Evolutionary conservation across 306 rosid species (phyloP).

Genomic region (Cercis canadensis): DNA sequence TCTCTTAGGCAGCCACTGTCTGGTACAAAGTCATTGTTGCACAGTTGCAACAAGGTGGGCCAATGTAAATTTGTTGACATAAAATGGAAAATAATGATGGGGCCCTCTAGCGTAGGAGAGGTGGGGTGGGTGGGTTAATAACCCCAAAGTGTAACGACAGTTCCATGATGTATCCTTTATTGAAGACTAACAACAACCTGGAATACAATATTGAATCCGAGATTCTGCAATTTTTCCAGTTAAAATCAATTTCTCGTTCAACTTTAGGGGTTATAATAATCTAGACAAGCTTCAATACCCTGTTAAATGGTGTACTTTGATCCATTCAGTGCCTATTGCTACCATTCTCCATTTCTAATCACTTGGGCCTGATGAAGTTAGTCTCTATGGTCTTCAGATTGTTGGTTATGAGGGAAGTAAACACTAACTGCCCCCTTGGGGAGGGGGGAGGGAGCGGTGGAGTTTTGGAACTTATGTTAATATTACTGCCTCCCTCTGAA

Average conservation of each 20-base stretch:
- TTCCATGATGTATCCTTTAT: no score
- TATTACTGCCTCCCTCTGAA: no score
- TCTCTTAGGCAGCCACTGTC: not conserved
- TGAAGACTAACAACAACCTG: no score
- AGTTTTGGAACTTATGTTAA: no score
- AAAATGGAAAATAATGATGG: conserved; percentile 13
- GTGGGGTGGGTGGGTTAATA: no score
- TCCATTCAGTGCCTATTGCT: not conserved
- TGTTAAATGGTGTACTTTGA: not conserved
- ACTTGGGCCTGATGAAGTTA: not conserved
- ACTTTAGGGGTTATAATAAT: not conserved
- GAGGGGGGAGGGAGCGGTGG: no score
- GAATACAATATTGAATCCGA: no score
- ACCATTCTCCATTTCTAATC: no score
- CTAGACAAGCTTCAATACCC: no score
- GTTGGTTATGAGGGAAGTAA: conserved; percentile 8
- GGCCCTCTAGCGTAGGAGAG: not conserved
- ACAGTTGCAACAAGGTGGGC: not conserved
- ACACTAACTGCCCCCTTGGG: no score
- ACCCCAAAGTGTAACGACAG: no score
- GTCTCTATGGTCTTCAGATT: conserved; percentile 21
- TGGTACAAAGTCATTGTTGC: not conserved
- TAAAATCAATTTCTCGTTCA: conserved; percentile 25
- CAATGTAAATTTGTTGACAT: conserved; percentile 18
- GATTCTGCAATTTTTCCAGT: conserved; percentile 12